phyloP scores from a whole-genome alignment of 305 asterid species.

The Striga hermonthica region DNA sequence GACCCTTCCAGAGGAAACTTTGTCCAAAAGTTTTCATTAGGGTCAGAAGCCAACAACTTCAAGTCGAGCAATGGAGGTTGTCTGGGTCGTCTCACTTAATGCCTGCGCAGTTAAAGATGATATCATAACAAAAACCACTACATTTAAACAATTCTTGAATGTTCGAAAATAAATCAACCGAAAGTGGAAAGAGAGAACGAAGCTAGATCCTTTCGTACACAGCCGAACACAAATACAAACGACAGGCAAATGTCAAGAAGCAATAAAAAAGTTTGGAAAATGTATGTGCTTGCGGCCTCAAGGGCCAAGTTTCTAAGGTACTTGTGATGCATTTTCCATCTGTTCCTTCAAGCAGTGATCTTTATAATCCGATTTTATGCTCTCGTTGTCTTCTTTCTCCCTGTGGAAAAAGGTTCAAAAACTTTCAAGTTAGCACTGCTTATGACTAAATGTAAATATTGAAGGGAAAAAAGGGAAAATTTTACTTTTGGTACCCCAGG shows the following conservation, averaged over 20 bases:
- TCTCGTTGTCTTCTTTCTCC: slow-evolving; percentile 62
- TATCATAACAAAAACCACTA: too few relatives aligned
- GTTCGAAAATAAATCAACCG: too few relatives aligned
- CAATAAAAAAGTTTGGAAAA: slow-evolving; percentile 38
- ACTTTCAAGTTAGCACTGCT: slow-evolving; percentile 26
- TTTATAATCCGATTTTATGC: slow-evolving; percentile 44
- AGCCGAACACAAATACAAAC: too few relatives aligned
- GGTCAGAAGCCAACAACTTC: slow-evolving; percentile 82
- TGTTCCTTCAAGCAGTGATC: slow-evolving; percentile 73
- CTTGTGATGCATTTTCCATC: slow-evolving; percentile 45
- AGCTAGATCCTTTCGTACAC: too few relatives aligned
- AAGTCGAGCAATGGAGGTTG: slow-evolving; percentile 82
- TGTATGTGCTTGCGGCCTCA: slow-evolving; percentile 57
- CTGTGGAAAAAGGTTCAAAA: slow-evolving; percentile 37
- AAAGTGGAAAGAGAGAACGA: too few relatives aligned
- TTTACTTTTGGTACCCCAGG: too few relatives aligned
- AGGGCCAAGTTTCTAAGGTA: slow-evolving; percentile 56
- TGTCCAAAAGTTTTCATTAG: slow-evolving; percentile 83
- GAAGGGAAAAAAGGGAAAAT: slow-evolving; percentile 6
- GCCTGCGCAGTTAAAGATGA: slow-evolving; percentile 41
- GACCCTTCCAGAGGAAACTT: slow-evolving; percentile 88
- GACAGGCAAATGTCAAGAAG: too few relatives aligned
- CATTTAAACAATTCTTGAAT: too few relatives aligned
- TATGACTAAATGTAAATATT: neutral
- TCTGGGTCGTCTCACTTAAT: slow-evolving; percentile 77